These are phyloP conservation scores for Metarhizium rileyi DNA, from an alignment of 2,329 filamentous ascomycete species.

Conservation along the genomic window DNA sequence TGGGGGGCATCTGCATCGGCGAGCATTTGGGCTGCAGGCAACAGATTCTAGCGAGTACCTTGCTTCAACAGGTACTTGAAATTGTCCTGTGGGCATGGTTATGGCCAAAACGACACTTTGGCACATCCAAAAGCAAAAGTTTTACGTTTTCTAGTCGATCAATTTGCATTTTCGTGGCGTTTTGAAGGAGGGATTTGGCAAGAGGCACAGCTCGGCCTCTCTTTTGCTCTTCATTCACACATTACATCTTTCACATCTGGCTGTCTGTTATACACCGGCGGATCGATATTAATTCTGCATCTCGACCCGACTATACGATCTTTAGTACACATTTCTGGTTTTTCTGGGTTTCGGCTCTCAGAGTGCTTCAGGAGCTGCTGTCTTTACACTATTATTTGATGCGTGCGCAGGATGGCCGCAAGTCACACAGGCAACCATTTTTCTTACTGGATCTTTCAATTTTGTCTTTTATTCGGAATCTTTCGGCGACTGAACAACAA, in stretches of 20 bases:
- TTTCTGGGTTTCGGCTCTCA: neutral
- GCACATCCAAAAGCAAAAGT: slow-evolving; percentile 6
- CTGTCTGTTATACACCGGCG: neutral
- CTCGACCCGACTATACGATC: neutral
- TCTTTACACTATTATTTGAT: neutral
- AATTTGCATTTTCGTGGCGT: slow-evolving; percentile 7
- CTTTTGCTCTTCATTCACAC: neutral
- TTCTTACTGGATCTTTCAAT: slow-evolving; percentile 7
- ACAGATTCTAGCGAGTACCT: slow-evolving; percentile 38
- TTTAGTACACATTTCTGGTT: neutral
- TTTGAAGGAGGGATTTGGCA: neutral
- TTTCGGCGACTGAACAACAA: slow-evolving; percentile 21
- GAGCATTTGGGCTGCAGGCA: slow-evolving; percentile 68
- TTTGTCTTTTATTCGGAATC: slow-evolving; percentile 5
- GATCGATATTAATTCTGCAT: neutral
- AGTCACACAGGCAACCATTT: slow-evolving; percentile 13
- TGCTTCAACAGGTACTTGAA: neutral
- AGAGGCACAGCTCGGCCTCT: slow-evolving; percentile 15
- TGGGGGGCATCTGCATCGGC: slow-evolving; percentile 79
- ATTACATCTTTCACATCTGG: neutral
- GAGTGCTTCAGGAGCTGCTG: neutral
- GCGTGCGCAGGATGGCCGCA: slow-evolving; percentile 1
- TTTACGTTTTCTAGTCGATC: slow-evolving; percentile 10
- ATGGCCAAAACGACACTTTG: slow-evolving; percentile 10
- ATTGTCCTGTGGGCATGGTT: slow-evolving; percentile 10